Conservation (phyloP, 805 yeast genomes). For the Cyberlindnera petersonii region DNA sequence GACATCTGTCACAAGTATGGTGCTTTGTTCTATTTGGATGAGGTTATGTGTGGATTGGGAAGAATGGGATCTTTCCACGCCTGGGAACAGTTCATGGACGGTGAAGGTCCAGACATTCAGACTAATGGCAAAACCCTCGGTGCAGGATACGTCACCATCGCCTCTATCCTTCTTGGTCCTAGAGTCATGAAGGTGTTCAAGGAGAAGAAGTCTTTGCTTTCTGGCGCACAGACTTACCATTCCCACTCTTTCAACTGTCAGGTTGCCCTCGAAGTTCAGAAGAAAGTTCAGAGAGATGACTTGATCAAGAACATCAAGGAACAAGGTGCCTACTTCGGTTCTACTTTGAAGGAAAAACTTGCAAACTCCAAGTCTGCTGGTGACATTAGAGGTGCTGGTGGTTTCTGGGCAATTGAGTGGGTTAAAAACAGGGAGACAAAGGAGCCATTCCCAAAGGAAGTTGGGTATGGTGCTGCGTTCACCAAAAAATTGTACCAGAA, state of each 20-base stretch:
- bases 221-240: conserved; percentile 49
- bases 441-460: conserved; percentile 37
- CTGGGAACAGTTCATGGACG: conserved; percentile 38
- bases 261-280: conserved; percentile 44
- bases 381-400: conserved; percentile 52
- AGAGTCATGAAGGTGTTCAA: conserved; percentile 35
- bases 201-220: conserved; percentile 26
- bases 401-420: conserved; percentile 51
- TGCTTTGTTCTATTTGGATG: conserved; percentile 46
- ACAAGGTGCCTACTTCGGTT: conserved; percentile 43
- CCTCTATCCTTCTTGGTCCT: conserved; percentile 38
- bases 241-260: conserved; percentile 43
- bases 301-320: conserved; percentile 38
- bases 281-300: conserved; percentile 34
- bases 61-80: conserved; percentile 46
- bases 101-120: conserved; percentile 44
- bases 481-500: conserved; percentile 34
- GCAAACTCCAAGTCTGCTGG: conserved; percentile 37
- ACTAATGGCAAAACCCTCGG: conserved; percentile 47
- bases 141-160: conserved; percentile 46
- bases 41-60: conserved; percentile 55
- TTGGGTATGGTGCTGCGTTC: conserved; percentile 31
- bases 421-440: conserved; percentile 45
- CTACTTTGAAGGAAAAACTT: conserved; percentile 30
- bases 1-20: conserved; percentile 49